Evolutionary conservation across 1,284 basidiomycete species (phyloP).

Genomic region (Erythrobasidium hasegawianum): DNA sequence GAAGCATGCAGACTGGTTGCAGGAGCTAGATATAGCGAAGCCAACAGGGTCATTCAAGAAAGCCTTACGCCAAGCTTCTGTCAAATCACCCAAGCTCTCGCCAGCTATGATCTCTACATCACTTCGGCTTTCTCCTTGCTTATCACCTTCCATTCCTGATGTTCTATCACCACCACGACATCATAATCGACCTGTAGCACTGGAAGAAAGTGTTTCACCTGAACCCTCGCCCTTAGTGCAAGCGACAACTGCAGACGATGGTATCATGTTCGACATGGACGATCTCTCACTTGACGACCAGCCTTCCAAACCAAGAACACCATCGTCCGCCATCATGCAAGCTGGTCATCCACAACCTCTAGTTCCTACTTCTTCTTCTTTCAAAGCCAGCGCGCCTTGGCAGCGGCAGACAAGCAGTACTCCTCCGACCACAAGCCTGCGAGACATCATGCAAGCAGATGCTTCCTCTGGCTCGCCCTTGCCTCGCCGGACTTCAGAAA

Average conservation of each 20-base stretch:
- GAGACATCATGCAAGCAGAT: slow-evolving; percentile 46
- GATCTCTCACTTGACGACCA: slow-evolving; percentile 45
- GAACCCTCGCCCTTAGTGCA: slow-evolving; percentile 33
- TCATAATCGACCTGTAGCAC: slow-evolving; percentile 2
- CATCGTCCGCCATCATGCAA: not conserved
- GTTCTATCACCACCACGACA: slow-evolving; percentile 40
- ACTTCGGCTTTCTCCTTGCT: slow-evolving; percentile 36
- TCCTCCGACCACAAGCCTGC: slow-evolving; percentile 40
- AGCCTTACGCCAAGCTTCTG: slow-evolving; percentile 46
- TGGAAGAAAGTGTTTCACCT: slow-evolving; percentile 27
- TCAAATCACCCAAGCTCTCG: slow-evolving; percentile 55
- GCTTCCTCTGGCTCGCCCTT: not conserved
- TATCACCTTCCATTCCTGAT: slow-evolving; percentile 19
- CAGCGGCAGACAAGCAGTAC: not conserved
- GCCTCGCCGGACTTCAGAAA: slow-evolving; percentile 9
- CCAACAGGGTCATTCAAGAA: slow-evolving; percentile 56
- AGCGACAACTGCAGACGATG: slow-evolving; percentile 39
- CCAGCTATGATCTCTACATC: slow-evolving; percentile 50
- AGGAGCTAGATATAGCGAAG: slow-evolving; percentile 70
- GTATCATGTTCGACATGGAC: slow-evolving; percentile 53
- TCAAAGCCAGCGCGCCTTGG: slow-evolving; percentile 36
- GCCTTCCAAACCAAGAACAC: slow-evolving; percentile 14
- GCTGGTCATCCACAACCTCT: not conserved
- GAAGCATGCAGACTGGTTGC: slow-evolving; percentile 72
- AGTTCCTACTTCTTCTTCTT: not conserved